Percentiles rank a stretch among this genome's conserved stretches.
phyloP scores from a whole-genome alignment of 2,329 filamentous ascomycete genomes.

The Colletotrichum somersetense region DNA sequence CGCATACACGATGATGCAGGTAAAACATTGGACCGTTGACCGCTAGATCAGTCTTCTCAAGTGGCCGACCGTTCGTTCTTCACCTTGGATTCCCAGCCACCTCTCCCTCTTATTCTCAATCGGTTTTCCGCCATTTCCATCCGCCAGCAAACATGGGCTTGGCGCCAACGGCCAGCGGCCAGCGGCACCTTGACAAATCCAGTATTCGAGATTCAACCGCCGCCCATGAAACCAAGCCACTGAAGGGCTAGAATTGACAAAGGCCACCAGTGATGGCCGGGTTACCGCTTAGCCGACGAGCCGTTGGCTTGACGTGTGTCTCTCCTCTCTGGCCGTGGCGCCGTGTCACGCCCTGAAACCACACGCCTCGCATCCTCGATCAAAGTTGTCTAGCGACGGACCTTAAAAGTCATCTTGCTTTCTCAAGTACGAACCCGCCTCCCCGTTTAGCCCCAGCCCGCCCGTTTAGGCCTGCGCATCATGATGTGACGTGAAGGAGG shows the following conservation, averaged over 20 bases:
- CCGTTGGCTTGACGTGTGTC: conserved; percentile 33
- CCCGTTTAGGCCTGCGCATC: conserved; percentile 30
- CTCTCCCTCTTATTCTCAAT: background rate
- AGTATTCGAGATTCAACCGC: conserved; percentile 9
- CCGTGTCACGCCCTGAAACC: conserved; percentile 9
- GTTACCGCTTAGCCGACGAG: conserved; percentile 27
- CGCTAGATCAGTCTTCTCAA: background rate
- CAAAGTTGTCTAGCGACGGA: conserved; percentile 5
- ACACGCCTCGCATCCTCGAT: background rate
- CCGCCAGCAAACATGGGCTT: background rate
- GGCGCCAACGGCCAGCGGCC: conserved; percentile 4
- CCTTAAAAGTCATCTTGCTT: conserved; percentile 17
- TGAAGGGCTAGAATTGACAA: conserved; percentile 10
- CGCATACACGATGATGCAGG: background rate
- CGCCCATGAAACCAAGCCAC: conserved; percentile 16
- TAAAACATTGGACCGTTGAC: background rate
- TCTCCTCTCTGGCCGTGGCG: conserved; percentile 22
- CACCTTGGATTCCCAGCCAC: conserved; percentile 7
- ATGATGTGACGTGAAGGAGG: conserved; percentile 23
- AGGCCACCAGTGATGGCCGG: conserved; percentile 1
- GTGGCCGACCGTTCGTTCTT: background rate
- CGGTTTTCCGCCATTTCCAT: background rate
- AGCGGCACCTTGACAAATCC: background rate
- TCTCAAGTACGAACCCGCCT: background rate
- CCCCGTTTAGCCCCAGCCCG: background rate